Conservation (phyloP, 441 rosid genomes). For the Aquilaria agallochum region DNA sequence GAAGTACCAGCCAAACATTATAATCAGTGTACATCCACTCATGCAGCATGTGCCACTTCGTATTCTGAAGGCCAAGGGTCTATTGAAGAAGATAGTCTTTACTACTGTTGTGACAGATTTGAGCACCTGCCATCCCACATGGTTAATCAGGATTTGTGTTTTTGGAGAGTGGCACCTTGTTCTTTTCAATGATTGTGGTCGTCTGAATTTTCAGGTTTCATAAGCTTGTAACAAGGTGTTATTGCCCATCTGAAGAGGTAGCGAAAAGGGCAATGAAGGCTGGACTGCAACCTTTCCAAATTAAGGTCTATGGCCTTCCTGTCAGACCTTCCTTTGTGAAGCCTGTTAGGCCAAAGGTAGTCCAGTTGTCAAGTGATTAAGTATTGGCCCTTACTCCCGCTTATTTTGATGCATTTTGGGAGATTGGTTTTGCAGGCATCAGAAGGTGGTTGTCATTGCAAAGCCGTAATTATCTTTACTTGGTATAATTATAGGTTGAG, state of each 20-base stretch:
- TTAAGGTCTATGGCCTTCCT: slow-evolving; percentile 94
- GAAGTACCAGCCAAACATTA: slow-evolving; percentile 95
- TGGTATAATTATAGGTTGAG: slow-evolving; percentile 43
- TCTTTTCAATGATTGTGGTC: slow-evolving; percentile 14
- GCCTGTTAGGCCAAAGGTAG: slow-evolving; percentile 87
- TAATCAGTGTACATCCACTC: slow-evolving; percentile 93
- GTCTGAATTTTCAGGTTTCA: slow-evolving; percentile 65
- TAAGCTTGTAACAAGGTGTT: slow-evolving; percentile 98
- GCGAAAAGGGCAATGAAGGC: slow-evolving; percentile 89
- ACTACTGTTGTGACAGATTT: slow-evolving; percentile 94
- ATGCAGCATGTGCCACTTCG: slow-evolving; percentile 99
- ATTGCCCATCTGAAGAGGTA: slow-evolving; percentile 91
- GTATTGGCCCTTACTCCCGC: background rate
- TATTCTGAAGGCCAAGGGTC: slow-evolving; percentile 82
- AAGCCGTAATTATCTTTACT: background rate
- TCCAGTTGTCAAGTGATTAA: background rate
- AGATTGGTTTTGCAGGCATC: background rate
- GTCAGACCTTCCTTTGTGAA: slow-evolving; percentile 95
- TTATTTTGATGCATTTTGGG: background rate
- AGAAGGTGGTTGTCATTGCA: too few relatives aligned
- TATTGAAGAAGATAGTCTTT: slow-evolving; percentile 79
- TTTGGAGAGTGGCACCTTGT: background rate
- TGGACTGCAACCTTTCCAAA: slow-evolving; percentile 73
- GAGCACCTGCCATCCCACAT: slow-evolving; percentile 98
- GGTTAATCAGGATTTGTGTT: slow-evolving; percentile 39